Base-by-base conservation (phyloP, 805 yeast species). In the Yarrowia sp. region DNA sequence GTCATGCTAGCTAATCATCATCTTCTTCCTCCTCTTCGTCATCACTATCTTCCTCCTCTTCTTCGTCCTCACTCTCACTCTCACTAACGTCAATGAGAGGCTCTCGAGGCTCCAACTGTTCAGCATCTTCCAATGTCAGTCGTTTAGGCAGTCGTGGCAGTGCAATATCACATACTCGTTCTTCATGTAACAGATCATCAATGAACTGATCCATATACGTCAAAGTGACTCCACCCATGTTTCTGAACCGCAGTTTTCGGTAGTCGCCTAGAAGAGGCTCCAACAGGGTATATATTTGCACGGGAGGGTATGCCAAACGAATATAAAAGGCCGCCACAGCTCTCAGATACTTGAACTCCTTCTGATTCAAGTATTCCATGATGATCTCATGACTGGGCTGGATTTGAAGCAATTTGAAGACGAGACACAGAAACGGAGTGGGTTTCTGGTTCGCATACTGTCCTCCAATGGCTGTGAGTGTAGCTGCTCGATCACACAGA, bases 321-420 rank as follows among this genome's bases (percentile, higher is more conserved):
- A 77, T 76, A 74, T 90, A 93, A n/a, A 89, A 73, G 39, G 93
- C 81, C 0, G 87, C 85, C 67, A 94, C 74, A 0, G 90, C 88
- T 0, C 89, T 85, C 60, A 91, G 76, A 73, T 92, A 92, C 76
- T 91, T 91, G 82, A 93, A 93, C 67, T 88, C 86, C 61, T 80
- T 78, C 72, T 93, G 95, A 1, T 76, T 76, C 13, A 89, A 77
- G 70, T 85, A 82, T 66, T 86, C 82, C 17, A 79, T 74, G 2
- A 90, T 74, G 5, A 91, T 85, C 5, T 86, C 90, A 12, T 74
- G 73, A 1, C 82, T 72, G 0, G 98, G 98, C 70, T 86, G 86
- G 17, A 95, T 76, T 76, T 94, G 96, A 5, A 93, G 80, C 68
- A 94, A 75, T 70, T 94, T 86, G 73, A 91, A 85, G 40, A 92